A percentile compares a stretch with the other conserved stretches of the same genome.
phyloP scores from a whole-genome alignment of 768 basidiomycete genomes.

The Dioszegia aurantiaca region DNA sequence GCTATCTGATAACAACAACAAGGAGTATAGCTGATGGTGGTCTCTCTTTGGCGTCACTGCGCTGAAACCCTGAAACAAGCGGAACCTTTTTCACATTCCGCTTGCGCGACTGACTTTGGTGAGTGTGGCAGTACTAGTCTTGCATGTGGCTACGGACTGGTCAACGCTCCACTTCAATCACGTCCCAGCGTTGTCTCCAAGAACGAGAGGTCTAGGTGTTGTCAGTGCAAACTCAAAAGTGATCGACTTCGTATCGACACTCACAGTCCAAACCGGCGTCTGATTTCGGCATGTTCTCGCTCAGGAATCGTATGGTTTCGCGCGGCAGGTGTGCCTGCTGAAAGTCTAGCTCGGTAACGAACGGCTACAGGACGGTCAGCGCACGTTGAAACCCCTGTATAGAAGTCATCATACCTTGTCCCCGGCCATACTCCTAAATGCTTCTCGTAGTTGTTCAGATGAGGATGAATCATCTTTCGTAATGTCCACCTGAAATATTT shows the following conservation, averaged over 20 bases:
- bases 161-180: background rate
- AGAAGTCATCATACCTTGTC: conserved; percentile 65
- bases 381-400: background rate
- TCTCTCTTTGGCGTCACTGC: conserved; percentile 6
- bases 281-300: conserved; percentile 69
- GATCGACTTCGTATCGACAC: conserved; percentile 5
- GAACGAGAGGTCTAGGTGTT: conserved; percentile 27
- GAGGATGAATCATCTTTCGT: conserved; percentile 87
- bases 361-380: conserved; percentile 61
- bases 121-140: conserved; percentile 10
- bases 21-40: background rate
- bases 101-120: conserved; percentile 18
- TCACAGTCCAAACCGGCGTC: conserved; percentile 35
- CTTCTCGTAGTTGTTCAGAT: conserved; percentile 82
- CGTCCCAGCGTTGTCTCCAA: conserved; percentile 29
- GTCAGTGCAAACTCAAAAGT: background rate
- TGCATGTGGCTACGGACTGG: background rate
- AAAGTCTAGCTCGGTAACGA: conserved; percentile 89
- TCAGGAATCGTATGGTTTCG: conserved; percentile 73
- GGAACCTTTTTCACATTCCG: conserved; percentile 10
- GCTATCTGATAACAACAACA: background rate
- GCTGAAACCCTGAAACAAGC: conserved; percentile 12
- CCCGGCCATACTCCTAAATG: conserved; percentile 85
- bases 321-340: conserved; percentile 74
- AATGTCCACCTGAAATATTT: conserved; percentile 77